Conservation (phyloP, 306 rosid genomes). For the Prunus salicina region DNA sequence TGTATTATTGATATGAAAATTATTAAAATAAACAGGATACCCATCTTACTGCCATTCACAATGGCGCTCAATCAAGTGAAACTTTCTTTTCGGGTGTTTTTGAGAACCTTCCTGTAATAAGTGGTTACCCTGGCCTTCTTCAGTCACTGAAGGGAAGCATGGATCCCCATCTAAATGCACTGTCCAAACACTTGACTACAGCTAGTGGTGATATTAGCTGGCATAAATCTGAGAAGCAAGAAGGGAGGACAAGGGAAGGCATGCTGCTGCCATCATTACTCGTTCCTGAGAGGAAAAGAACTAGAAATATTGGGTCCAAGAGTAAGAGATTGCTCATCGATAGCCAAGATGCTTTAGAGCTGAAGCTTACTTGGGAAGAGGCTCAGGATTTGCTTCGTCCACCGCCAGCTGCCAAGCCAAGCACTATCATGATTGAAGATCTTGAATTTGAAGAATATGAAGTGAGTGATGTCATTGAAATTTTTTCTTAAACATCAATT, state of each 20-base stretch:
- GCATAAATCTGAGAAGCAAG: constrained; percentile 66
- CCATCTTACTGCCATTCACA: constrained; percentile 69
- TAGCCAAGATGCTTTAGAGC: constrained; percentile 88
- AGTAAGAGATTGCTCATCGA: constrained; percentile 94
- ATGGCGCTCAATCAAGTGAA: constrained; percentile 83
- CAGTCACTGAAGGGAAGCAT: constrained; percentile 85
- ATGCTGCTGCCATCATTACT: constrained; percentile 57
- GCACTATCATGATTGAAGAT: constrained; percentile 83
- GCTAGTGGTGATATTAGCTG: constrained; percentile 68
- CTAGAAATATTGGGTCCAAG: constrained; percentile 93
- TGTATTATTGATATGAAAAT: constrained; percentile 41
- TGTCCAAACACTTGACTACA: constrained; percentile 69
- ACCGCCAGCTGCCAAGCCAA: constrained; percentile 84
- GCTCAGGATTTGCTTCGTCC: constrained; percentile 97
- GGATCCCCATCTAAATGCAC: constrained; percentile 63
- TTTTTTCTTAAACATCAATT: neutral
- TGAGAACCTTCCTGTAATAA: constrained; percentile 86
- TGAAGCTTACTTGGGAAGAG: constrained; percentile 96
- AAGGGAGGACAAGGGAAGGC: constrained; percentile 67
- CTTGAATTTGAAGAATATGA: constrained; percentile 93
- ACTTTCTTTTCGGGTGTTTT: constrained; percentile 80
- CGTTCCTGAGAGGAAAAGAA: constrained; percentile 76
- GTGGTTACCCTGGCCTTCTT: constrained; percentile 95
- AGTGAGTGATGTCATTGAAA: constrained; percentile 41
- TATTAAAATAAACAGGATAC: constrained; percentile 70